Evolutionary conservation across 495 filamentous ascomycete species (phyloP).

Genomic region (Aspergillus sclerotioniger): DNA sequence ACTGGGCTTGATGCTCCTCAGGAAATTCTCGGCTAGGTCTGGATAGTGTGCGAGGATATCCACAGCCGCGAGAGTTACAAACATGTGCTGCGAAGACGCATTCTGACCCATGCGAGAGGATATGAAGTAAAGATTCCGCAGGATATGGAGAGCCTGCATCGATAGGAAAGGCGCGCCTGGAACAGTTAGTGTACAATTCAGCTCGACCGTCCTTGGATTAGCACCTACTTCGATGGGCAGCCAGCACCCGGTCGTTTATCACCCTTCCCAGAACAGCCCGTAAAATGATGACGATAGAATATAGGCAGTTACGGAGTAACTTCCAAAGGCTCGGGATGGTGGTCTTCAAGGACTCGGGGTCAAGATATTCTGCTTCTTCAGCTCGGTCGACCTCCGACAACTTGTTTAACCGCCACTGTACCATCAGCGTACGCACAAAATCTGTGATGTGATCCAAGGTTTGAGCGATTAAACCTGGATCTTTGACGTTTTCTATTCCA

Average conservation of each 20-base stretch:
- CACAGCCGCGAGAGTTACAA: slow-evolving; percentile 83
- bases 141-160: slow-evolving; percentile 70
- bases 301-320: slow-evolving; percentile 75
- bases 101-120: slow-evolving; percentile 72
- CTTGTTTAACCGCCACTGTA: slow-evolving; percentile 84
- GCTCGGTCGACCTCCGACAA: slow-evolving; percentile 78
- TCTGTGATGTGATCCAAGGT: slow-evolving; percentile 68
- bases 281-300: slow-evolving; percentile 72
- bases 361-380: slow-evolving; percentile 68
- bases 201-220: not conserved
- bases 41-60: slow-evolving; percentile 81
- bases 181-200: slow-evolving; percentile 1
- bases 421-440: slow-evolving; percentile 67
- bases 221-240: slow-evolving; percentile 52
- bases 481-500: slow-evolving; percentile 62
- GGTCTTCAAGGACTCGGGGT: slow-evolving; percentile 62
- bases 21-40: slow-evolving; percentile 63
- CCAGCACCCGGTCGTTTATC: slow-evolving; percentile 53
- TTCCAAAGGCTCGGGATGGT: slow-evolving; percentile 82
- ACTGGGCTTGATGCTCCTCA: slow-evolving; percentile 59
- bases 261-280: slow-evolving; percentile 70
- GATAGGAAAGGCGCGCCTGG: slow-evolving; percentile 67
- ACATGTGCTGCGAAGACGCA: slow-evolving; percentile 76
- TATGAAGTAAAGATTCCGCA: slow-evolving; percentile 86
- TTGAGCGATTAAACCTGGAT: slow-evolving; percentile 59